Conservation (phyloP, 1,139 yeast species). For the Yamadazyma epiphylla region DNA sequence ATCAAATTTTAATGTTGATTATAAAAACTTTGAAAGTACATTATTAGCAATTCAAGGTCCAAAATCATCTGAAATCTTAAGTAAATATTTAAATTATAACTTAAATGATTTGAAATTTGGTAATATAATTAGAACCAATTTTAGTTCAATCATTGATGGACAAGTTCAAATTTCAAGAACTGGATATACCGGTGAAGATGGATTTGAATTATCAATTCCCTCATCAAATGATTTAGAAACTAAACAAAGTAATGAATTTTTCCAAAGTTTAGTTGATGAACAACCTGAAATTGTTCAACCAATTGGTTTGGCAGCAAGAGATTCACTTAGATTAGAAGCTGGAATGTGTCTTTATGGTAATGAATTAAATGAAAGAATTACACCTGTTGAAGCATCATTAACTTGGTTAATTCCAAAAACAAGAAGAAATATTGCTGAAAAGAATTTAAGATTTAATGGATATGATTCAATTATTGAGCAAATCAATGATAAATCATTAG, state of each 20-base stretch:
- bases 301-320: slow-evolving; percentile 95
- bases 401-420: slow-evolving; percentile 86
- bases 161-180: slow-evolving; percentile 80
- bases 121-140: slow-evolving; percentile 40
- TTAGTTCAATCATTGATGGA: slow-evolving; percentile 39
- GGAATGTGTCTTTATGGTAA: slow-evolving; percentile 98
- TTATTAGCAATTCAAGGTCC: slow-evolving; percentile 94
- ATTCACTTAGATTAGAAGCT: slow-evolving; percentile 90
- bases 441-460: slow-evolving; percentile 68
- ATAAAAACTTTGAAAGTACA: slow-evolving; percentile 68
- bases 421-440: slow-evolving; percentile 48
- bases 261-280: slow-evolving; percentile 55
- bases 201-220: slow-evolving; percentile 87
- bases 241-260: slow-evolving; percentile 52
- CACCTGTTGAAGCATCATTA: slow-evolving; percentile 87
- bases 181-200: slow-evolving; percentile 98
- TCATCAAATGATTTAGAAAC: slow-evolving; percentile 40
- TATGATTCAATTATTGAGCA: slow-evolving; percentile 65
- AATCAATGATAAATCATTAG: slow-evolving; percentile 57
- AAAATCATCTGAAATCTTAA: slow-evolving; percentile 60
- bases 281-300: slow-evolving; percentile 65
- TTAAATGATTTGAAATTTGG: slow-evolving; percentile 72
- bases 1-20: slow-evolving; percentile 43
- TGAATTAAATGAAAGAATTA: slow-evolving; percentile 73
- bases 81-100: slow-evolving; percentile 58